These are phyloP conservation scores for Jasminum sambac DNA, from an alignment of 257 asterid species.

Conservation along the genomic window DNA sequence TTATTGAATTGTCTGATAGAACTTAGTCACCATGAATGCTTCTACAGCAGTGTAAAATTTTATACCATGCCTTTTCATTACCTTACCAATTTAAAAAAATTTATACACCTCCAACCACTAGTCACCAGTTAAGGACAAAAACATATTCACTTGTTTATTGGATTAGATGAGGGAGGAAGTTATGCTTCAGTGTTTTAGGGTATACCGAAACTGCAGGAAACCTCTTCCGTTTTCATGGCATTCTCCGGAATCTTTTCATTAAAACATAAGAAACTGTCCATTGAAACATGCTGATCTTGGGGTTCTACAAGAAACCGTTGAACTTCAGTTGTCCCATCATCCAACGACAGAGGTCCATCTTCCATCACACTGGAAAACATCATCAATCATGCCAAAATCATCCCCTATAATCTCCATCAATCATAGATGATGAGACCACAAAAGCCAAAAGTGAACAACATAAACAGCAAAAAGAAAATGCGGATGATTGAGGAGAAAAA, in stretches of 20 bases:
- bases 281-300: slow-evolving; percentile 56
- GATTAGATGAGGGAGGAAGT: slow-evolving; percentile 6
- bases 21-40: not conserved
- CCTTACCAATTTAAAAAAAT: not conserved
- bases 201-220: slow-evolving; percentile 60
- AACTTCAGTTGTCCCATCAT: slow-evolving; percentile 67
- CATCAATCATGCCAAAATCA: slow-evolving; percentile 11
- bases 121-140: slow-evolving; percentile 11
- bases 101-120: slow-evolving; percentile 11
- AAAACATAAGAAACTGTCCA: slow-evolving; percentile 63
- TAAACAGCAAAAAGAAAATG: not conserved
- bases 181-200: slow-evolving; percentile 17
- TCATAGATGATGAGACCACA: not conserved
- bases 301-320: slow-evolving; percentile 62
- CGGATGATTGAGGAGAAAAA: not conserved
- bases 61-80: no score
- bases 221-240: slow-evolving; percentile 47
- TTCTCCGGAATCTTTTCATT: slow-evolving; percentile 53
- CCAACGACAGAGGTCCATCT: slow-evolving; percentile 51
- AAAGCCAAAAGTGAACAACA: not conserved
- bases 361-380: slow-evolving; percentile 55
- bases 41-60: not conserved
- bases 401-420: slow-evolving; percentile 18
- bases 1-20: not conserved
- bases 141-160: slow-evolving; percentile 13